Conservation (phyloP, 2,329 filamentous ascomycete genomes). For the Tolypocladium tropicale region DNA sequence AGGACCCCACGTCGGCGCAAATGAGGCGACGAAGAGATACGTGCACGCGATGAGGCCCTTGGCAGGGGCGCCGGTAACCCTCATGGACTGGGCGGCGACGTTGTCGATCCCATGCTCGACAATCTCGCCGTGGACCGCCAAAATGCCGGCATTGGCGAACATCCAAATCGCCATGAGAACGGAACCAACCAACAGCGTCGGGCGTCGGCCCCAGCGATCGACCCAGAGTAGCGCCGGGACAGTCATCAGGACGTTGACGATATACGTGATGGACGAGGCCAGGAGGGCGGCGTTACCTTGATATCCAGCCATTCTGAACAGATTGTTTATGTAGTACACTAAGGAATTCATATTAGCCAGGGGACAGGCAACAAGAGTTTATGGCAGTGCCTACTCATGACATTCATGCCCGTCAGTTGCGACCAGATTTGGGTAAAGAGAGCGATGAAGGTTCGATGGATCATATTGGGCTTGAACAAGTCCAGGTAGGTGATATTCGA, state of each 20-base stretch:
- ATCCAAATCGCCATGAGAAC: conserved; percentile 55
- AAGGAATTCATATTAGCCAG: not conserved
- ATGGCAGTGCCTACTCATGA: conserved; percentile 36
- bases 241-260: conserved; percentile 75
- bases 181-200: conserved; percentile 54
- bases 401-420: conserved; percentile 46
- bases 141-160: conserved; percentile 42
- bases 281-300: conserved; percentile 38
- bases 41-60: conserved; percentile 57
- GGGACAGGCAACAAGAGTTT: too few species aligned
- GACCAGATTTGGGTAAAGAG: conserved; percentile 46
- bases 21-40: conserved; percentile 50
- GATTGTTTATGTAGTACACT: conserved; percentile 52
- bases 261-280: conserved; percentile 46
- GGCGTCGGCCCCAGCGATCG: conserved; percentile 65
- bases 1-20: conserved; percentile 36
- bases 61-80: conserved; percentile 29
- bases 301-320: conserved; percentile 29
- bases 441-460: conserved; percentile 41
- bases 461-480: conserved; percentile 59
- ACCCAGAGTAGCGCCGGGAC: conserved; percentile 65
- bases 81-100: conserved; percentile 40
- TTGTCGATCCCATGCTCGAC: conserved; percentile 33
- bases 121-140: conserved; percentile 33
- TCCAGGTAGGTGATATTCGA: conserved; percentile 61